Conservation (phyloP, 2,329 filamentous ascomycete species). For the Ophiosphaerella korrae region DNA sequence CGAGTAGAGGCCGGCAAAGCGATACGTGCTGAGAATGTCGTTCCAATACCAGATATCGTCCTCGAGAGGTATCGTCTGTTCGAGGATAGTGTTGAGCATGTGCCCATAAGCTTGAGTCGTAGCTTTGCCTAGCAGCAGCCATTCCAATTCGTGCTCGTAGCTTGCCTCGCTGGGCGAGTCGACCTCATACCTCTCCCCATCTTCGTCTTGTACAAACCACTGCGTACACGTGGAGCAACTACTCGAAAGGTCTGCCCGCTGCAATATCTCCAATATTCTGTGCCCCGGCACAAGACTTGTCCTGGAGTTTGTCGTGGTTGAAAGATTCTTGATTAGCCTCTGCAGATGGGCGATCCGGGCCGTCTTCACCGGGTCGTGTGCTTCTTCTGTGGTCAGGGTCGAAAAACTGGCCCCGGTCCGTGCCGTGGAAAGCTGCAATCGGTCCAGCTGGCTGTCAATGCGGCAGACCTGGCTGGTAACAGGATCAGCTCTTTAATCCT, state of each 20-base stretch:
- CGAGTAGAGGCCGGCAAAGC: slow-evolving; percentile 80
- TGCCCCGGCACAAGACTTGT: slow-evolving; percentile 63
- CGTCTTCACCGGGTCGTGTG: slow-evolving; percentile 46
- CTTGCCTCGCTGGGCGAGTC: slow-evolving; percentile 20
- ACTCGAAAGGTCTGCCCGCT: slow-evolving; percentile 62
- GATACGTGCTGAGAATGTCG: slow-evolving; percentile 77
- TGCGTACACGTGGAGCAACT: slow-evolving; percentile 46
- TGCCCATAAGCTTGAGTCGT: slow-evolving; percentile 88
- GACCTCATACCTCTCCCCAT: slow-evolving; percentile 34
- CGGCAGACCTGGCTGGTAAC: slow-evolving; percentile 58
- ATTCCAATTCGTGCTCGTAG: slow-evolving; percentile 82
- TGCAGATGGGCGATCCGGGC: slow-evolving; percentile 65
- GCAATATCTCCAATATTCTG: slow-evolving; percentile 65
- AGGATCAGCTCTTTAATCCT: slow-evolving; percentile 6
- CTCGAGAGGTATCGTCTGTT: slow-evolving; percentile 80
- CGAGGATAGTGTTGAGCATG: slow-evolving; percentile 75
- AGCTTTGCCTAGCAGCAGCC: slow-evolving; percentile 89
- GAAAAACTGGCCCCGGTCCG: slow-evolving; percentile 35
- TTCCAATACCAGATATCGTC: slow-evolving; percentile 98
- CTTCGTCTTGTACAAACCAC: slow-evolving; percentile 40
- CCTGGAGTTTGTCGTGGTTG: slow-evolving; percentile 68
- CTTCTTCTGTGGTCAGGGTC: slow-evolving; percentile 40
- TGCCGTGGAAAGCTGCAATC: slow-evolving; percentile 55
- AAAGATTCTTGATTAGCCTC: slow-evolving; percentile 71
- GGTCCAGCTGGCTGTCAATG: slow-evolving; percentile 64